phyloP scores from a whole-genome alignment of 176 grass and related monocot genomes.

The Cenchrus fungigraminus region DNA sequence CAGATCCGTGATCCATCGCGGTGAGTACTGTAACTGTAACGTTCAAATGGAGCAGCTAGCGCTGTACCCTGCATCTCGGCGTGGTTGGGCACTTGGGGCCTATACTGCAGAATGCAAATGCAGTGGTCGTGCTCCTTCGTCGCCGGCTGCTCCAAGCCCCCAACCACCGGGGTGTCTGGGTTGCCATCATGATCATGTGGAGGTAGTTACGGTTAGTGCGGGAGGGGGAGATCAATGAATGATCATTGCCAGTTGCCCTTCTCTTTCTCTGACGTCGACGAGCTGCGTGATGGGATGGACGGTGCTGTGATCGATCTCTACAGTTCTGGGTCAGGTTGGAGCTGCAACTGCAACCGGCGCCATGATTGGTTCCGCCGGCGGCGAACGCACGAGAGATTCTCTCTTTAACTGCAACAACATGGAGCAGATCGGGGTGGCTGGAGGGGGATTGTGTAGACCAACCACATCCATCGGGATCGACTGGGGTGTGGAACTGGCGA shows the following conservation, averaged over 20 bases:
- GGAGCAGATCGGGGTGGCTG: neutral
- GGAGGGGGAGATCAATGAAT: neutral
- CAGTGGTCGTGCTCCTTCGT: neutral
- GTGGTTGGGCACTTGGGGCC: neutral
- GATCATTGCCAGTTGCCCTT: neutral
- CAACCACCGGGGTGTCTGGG: neutral
- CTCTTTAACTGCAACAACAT: neutral
- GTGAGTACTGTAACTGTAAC: neutral
- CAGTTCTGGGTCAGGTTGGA: neutral
- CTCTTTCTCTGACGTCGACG: neutral
- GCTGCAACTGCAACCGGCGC: neutral
- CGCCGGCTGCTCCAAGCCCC: neutral
- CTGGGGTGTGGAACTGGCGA: no score
- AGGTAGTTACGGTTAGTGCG: neutral
- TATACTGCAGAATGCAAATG: neutral
- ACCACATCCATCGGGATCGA: no score
- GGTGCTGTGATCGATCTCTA: neutral
- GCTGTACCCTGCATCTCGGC: neutral
- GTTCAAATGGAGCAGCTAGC: neutral
- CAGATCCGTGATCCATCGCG: neutral
- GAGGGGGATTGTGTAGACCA: no score
- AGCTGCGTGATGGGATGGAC: neutral
- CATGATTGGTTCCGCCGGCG: neutral
- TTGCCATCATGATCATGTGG: conserved; percentile 22
- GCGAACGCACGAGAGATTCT: neutral